Base-by-base conservation (phyloP, 768 basidiomycete genomes). In the Coprinopsis marcescibilis region DNA sequence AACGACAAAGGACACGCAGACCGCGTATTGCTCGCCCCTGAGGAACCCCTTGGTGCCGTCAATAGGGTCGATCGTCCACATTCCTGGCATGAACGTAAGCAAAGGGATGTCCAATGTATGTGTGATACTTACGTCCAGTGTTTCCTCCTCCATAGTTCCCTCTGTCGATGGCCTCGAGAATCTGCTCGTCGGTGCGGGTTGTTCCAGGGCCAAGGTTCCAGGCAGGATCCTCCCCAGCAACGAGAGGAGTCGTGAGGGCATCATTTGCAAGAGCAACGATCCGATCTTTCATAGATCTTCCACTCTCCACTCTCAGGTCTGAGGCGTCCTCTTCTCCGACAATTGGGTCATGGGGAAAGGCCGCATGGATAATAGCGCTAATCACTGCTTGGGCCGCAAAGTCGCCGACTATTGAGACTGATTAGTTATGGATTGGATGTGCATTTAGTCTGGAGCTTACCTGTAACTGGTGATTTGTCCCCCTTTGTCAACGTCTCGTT, bases 31-130 rank as follows among this genome's bases (percentile, higher is more conserved):
- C 48, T 85, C 90, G 3, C 90, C 90, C 3, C 93, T 79, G 17
- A 95, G 72, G 71, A 96, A 94, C 1, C 92, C 93, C 60, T 90
- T 91, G 7, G 92, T 96, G 5, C 93, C 93, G 63, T 95, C 92
- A 48, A 96, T 91, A 42, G 89, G 86, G 61, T 89, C 87, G 42
- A 89, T 78, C 1, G 85, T 87, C 89, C 89, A 91, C 73, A 87
- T 83, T 21, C 85, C 87, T 88, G 39, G 24, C 14, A 52, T 20
- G 21, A 11, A 4, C 42, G 14, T 19, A 46, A 21, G 25, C 30
- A 25, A 44, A 10, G 41, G 34, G 37, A 29, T 46, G 29, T 45
- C 6, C 43, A 42, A 41, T 20, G 43, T 30, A 43, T 46, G 37
- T n/a, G 25, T 33, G 20, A 12, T 3, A 79, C 87, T 55, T 56